A percentile compares a stretch with the other conserved stretches of the same genome.
Conservation (phyloP, 768 basidiomycete genomes). For the Leucocoprinus birnbaumii region DNA sequence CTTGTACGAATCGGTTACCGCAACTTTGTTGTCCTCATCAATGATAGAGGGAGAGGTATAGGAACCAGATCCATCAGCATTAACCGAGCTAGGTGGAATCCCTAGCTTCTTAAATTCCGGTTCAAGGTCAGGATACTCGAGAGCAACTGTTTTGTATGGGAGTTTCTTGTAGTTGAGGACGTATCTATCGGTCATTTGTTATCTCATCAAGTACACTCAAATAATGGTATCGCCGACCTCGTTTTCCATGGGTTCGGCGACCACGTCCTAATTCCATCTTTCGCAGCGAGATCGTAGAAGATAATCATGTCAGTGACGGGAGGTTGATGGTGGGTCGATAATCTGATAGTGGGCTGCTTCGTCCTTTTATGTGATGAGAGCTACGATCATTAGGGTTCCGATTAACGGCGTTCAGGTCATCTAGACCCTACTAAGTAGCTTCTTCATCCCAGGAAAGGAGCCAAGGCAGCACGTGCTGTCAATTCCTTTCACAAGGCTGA, state of each 20-base stretch:
- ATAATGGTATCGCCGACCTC: conserved; percentile 19
- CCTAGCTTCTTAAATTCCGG: conserved; percentile 29
- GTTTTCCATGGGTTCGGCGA: conserved; percentile 34
- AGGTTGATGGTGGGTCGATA: background rate
- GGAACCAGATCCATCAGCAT: conserved; percentile 25
- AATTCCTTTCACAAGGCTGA: too few species aligned
- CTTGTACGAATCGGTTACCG: conserved; percentile 37
- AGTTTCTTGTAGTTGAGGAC: conserved; percentile 33
- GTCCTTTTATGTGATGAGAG: too few species aligned
- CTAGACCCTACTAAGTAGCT: too few species aligned
- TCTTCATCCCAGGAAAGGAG: too few species aligned
- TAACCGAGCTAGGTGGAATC: conserved; percentile 29
- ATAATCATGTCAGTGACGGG: conserved; percentile 20
- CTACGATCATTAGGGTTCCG: too few species aligned
- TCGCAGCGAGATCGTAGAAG: conserved; percentile 37
- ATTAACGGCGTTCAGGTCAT: too few species aligned
- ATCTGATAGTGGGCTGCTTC: too few species aligned
- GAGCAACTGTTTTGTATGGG: conserved; percentile 44
- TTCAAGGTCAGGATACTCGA: conserved; percentile 51
- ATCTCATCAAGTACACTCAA: too few species aligned
- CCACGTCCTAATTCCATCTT: conserved; percentile 24
- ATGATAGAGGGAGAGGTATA: conserved; percentile 52
- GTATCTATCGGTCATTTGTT: conserved; percentile 18
- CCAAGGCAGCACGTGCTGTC: too few species aligned
- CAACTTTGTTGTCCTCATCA: conserved; percentile 37